A percentile compares a stretch with the other conserved stretches of the same genome.
These are phyloP conservation scores for Brassica balearica DNA, from an alignment of 441 rosid genomes.

Conservation along the genomic window DNA sequence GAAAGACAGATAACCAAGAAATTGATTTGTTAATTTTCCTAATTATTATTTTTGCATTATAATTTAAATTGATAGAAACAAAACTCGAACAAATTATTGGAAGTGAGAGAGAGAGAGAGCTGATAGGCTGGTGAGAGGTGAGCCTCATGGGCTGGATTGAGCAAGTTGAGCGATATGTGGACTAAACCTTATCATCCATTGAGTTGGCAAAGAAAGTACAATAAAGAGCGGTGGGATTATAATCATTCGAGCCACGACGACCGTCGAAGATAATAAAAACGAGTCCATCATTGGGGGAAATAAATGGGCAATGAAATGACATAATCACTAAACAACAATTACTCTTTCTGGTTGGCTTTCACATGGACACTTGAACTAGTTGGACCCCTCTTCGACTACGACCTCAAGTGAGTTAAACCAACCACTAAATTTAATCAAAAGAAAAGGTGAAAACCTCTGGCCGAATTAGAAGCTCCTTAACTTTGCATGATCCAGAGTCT, in stretches of 20 bases:
- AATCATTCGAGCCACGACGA: constrained; percentile 11
- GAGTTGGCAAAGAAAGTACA: constrained; percentile 6
- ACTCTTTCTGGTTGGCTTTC: constrained; percentile 32
- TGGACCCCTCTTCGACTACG: constrained; percentile 20
- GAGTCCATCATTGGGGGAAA: not conserved
- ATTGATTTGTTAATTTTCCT: not conserved
- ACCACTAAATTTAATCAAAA: not conserved
- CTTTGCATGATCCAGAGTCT: not conserved
- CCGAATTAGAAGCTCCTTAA: not conserved
- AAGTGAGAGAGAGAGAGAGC: constrained; percentile 4
- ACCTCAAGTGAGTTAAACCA: constrained; percentile 11
- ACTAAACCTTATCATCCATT: constrained; percentile 5
- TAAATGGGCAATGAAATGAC: constrained; percentile 29
- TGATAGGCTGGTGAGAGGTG: constrained; percentile 20
- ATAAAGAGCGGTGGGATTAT: constrained; percentile 7
- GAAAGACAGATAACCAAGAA: not conserved
- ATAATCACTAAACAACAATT: constrained; percentile 17
- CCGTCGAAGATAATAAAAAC: constrained; percentile 11
- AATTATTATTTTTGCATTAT: not conserved
- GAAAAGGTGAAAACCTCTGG: not conserved
- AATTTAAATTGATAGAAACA: not conserved
- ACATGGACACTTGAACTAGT: constrained; percentile 19
- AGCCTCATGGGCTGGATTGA: constrained; percentile 19
- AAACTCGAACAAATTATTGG: not conserved
- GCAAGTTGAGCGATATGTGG: constrained; percentile 25